These are phyloP conservation scores for Leccinum barrowsii DNA, from an alignment of 768 basidiomycete genomes.

Conservation along the genomic window DNA sequence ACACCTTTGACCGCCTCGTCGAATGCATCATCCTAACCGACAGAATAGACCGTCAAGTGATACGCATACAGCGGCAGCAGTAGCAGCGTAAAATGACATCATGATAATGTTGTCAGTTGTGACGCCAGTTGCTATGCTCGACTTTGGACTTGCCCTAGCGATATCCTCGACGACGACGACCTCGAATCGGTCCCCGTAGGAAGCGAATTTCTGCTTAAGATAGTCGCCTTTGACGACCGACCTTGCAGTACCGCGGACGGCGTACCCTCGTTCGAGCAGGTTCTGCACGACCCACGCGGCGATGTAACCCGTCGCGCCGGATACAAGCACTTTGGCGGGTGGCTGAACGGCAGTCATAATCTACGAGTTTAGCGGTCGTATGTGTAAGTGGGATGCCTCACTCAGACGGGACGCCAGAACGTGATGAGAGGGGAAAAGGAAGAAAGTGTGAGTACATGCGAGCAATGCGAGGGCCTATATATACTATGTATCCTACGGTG, in stretches of 20 bases:
- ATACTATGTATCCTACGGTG: no score
- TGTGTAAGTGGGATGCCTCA: no score
- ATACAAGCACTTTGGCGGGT: neutral
- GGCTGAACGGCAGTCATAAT: neutral
- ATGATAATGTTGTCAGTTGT: neutral
- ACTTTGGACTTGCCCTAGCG: neutral
- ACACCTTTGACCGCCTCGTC: conserved; percentile 77
- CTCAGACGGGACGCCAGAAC: no score
- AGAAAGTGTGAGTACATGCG: no score
- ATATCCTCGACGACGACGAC: neutral
- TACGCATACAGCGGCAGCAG: neutral
- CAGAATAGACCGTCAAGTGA: neutral
- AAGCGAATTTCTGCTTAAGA: neutral
- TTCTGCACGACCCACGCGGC: neutral
- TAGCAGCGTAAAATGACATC: neutral
- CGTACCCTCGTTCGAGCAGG: neutral
- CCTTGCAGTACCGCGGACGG: neutral
- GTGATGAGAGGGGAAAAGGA: no score
- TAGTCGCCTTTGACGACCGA: neutral
- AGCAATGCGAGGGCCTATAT: no score
- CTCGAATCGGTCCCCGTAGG: neutral
- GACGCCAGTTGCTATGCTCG: neutral
- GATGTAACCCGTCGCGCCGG: neutral
- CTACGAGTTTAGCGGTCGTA: neutral
- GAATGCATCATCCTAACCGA: conserved; percentile 57